Conservation (phyloP, 2,329 filamentous ascomycete genomes). For the Chaetothyriales sp. region DNA sequence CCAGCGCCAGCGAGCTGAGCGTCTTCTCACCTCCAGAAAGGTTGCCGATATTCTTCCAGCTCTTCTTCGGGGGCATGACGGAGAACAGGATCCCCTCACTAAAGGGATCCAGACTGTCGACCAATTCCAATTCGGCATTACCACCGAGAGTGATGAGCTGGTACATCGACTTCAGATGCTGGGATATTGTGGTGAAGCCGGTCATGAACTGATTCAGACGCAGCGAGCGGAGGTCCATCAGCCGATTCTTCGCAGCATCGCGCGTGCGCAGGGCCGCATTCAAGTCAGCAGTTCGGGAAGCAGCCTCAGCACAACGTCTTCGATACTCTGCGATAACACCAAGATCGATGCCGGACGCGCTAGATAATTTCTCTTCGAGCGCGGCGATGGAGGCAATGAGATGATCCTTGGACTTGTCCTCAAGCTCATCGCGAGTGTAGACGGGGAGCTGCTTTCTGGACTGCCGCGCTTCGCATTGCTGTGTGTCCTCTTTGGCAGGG, state of each 20-base stretch:
- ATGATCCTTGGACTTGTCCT: conserved; percentile 48
- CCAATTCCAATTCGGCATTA: conserved; percentile 91
- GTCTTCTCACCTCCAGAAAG: conserved; percentile 96
- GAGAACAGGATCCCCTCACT: conserved; percentile 93
- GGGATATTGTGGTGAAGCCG: conserved; percentile 84
- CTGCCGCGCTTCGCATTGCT: conserved; percentile 1
- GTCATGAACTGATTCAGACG: conserved; percentile 97
- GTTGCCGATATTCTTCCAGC: conserved; percentile 98
- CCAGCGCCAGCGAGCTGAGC: conserved; percentile 75
- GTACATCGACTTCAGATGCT: conserved; percentile 98
- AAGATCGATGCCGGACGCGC: conserved; percentile 66
- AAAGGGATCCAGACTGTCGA: conserved; percentile 92
- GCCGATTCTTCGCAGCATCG: conserved; percentile 79
- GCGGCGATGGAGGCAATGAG: conserved; percentile 52
- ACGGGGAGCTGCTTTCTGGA: conserved; percentile 52
- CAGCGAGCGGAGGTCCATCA: conserved; percentile 78
- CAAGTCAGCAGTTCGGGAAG: conserved; percentile 69
- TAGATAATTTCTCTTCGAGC: conserved; percentile 65
- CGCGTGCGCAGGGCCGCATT: conserved; percentile 62
- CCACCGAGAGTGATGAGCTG: conserved; percentile 99
- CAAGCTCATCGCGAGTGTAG: conserved; percentile 60
- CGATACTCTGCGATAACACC: conserved; percentile 81
- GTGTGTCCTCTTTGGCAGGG: conserved; percentile 1
- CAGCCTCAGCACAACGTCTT: conserved; percentile 69
- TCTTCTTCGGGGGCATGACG: conserved; percentile 99